These are phyloP conservation scores for Cyberlindnera japonica DNA, from an alignment of 805 yeast species.

Conservation along the genomic window DNA sequence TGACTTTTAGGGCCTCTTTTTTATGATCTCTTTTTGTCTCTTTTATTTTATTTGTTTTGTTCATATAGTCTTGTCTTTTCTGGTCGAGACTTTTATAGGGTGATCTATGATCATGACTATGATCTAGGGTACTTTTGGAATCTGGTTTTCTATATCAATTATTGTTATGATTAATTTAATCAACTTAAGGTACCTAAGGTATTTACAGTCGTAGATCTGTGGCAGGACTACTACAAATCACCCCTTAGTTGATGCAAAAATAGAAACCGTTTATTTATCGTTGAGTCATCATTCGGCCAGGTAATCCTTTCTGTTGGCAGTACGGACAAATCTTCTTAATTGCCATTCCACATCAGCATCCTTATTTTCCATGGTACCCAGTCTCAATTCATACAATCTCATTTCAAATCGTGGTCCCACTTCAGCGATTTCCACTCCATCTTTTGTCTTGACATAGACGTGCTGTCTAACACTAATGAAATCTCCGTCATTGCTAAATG, in stretches of 20 bases:
- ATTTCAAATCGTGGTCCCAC: slow-evolving; percentile 98
- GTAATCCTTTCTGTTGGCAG: slow-evolving; percentile 93
- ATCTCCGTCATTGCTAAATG: slow-evolving; percentile 88
- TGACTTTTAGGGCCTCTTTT: too few relatives aligned
- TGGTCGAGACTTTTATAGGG: too few relatives aligned
- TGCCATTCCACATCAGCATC: slow-evolving; percentile 99
- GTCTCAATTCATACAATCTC: slow-evolving; percentile 81
- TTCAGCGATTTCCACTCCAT: slow-evolving; percentile 87
- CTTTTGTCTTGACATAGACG: slow-evolving; percentile 84
- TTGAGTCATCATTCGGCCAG: slow-evolving; percentile 31
- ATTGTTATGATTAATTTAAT: too few relatives aligned
- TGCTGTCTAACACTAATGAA: slow-evolving; percentile 94
- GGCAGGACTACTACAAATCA: too few relatives aligned
- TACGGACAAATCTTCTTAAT: slow-evolving; percentile 85
- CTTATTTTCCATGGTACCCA: slow-evolving; percentile 91
- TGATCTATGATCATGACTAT: too few relatives aligned
- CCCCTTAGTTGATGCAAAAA: too few relatives aligned
- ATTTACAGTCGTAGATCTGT: too few relatives aligned
- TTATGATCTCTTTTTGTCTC: neutral
- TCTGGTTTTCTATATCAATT: neutral
- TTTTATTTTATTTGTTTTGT: neutral
- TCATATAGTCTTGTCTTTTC: too few relatives aligned
- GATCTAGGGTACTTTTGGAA: neutral
- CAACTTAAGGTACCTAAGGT: too few relatives aligned
- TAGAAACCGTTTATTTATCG: neutral